A percentile compares a stretch with the other conserved stretches of the same genome.
phyloP scores from a whole-genome alignment of 768 basidiomycete species.

The Suillus lakei region DNA sequence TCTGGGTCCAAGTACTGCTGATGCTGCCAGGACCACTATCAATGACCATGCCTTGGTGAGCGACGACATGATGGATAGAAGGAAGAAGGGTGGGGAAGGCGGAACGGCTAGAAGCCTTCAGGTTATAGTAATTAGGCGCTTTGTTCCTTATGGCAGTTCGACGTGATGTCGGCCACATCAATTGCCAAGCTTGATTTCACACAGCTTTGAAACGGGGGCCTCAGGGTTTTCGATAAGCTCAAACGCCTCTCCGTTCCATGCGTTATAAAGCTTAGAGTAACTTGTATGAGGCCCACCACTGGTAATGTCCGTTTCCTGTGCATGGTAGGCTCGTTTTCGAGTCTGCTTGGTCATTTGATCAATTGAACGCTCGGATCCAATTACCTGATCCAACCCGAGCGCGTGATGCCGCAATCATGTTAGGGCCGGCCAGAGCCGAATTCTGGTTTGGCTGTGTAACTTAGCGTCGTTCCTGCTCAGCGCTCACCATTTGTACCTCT shows the following conservation, averaged over 20 bases:
- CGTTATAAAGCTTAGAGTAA: not conserved
- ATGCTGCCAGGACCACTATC: conserved; percentile 22
- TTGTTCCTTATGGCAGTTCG: conserved; percentile 21
- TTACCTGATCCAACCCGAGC: no score
- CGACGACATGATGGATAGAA: conserved; percentile 17
- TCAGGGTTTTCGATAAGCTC: not conserved
- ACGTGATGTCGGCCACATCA: not conserved
- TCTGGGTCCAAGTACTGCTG: conserved; percentile 23
- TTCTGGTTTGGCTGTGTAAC: not conserved
- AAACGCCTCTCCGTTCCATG: not conserved
- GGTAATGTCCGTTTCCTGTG: not conserved
- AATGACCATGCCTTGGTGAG: conserved; percentile 15
- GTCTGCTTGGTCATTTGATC: not conserved
- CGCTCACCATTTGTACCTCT: not conserved
- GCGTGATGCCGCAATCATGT: no score
- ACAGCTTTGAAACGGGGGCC: not conserved
- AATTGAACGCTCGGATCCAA: not conserved
- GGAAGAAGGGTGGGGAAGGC: conserved; percentile 4
- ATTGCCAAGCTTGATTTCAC: not conserved
- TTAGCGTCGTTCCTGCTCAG: not conserved
- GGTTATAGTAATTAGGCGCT: not conserved
- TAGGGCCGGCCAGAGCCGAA: not conserved
- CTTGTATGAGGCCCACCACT: not conserved
- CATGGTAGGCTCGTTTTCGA: not conserved
- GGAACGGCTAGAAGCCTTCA: not conserved